Base-by-base conservation (phyloP, 2,329 filamentous ascomycete species). In the Fusarium sublunatum region DNA sequence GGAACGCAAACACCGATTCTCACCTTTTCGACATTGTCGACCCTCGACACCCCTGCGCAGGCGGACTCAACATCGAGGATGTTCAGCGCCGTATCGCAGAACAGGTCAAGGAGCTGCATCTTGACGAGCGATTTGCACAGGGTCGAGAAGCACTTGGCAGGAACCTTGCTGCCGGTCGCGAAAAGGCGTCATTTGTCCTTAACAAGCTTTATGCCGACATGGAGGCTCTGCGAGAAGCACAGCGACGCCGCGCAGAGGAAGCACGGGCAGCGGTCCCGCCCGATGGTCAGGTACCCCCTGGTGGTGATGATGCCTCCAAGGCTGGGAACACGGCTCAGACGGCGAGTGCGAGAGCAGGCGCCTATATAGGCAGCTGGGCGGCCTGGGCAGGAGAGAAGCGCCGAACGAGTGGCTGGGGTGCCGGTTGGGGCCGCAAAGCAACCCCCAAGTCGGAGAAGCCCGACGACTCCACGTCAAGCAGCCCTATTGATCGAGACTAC, bases 21-120 rank as follows among this genome's bases (percentile, higher is more conserved):
- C 91, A 97, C 71, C 84, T 99, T 13, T 99, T 98, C 73, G 94
- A 97, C 67, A 92, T 99, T 63, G 91, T 96, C 12, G 93, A 96
- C 72, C 95, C 95, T 2, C 89, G 89, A 60, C 95, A 99, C 75
- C 95, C 95, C 4, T 97, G 92, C 74, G 93, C 93, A 1, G 95
- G 95, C 25, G 94, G 93, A 0, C 83, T 99, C 19, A 93, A 90
- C 2, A 93, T 99, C 62, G 95, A 98, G 67, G 95, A 99, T 74
- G 90, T 99, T 11, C 94, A 97, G 74, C 86, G 95, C 46, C 86
- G 95, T 24, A 85, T 99, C 31, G 88, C 92, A 32, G 91, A 96
- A 75, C 95, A 98, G 77, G 91, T 99, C 45, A 91, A 94, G 66
- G 94, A 98, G 60, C 84, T 98, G 44, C 93, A 98, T 74, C 84